These are phyloP conservation scores for Aegilops sharonensis DNA, from an alignment of 176 grass and related monocot species.

Conservation along the genomic window DNA sequence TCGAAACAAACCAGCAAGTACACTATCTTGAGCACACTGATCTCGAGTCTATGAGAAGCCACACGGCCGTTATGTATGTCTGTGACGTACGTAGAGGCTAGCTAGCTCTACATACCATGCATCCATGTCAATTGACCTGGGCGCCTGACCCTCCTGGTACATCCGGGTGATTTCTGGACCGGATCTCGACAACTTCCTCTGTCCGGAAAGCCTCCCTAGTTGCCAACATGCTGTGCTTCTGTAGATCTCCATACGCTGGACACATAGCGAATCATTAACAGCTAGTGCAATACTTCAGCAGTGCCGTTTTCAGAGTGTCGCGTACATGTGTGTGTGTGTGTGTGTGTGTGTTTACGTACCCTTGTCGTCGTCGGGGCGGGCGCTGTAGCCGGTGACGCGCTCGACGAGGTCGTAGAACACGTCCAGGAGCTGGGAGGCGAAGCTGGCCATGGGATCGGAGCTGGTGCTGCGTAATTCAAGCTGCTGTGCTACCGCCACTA, in stretches of 20 bases:
- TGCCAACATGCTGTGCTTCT: background rate
- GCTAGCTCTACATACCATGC: background rate
- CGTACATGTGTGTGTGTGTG: no score
- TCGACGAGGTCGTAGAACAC: slow-evolving; percentile 22
- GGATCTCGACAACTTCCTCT: background rate
- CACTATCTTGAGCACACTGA: background rate
- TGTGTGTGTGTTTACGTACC: background rate
- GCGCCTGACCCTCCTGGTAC: background rate
- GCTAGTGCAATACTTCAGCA: background rate
- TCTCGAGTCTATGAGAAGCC: background rate
- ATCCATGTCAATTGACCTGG: background rate
- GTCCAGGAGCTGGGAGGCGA: slow-evolving; percentile 38
- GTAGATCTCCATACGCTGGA: background rate
- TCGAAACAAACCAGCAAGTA: no score
- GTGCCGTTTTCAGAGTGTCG: background rate
- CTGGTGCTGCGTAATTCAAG: background rate
- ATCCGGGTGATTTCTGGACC: background rate
- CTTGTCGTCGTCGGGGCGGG: background rate
- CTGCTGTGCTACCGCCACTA: background rate
- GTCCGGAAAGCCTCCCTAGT: background rate
- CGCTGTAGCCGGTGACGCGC: slow-evolving; percentile 14
- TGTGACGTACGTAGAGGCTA: background rate
- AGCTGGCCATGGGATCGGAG: slow-evolving; percentile 26
- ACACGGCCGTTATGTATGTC: background rate
- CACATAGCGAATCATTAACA: background rate